phyloP scores from a whole-genome alignment of 2,329 filamentous ascomycete species.

The Talaromyces sp. region DNA sequence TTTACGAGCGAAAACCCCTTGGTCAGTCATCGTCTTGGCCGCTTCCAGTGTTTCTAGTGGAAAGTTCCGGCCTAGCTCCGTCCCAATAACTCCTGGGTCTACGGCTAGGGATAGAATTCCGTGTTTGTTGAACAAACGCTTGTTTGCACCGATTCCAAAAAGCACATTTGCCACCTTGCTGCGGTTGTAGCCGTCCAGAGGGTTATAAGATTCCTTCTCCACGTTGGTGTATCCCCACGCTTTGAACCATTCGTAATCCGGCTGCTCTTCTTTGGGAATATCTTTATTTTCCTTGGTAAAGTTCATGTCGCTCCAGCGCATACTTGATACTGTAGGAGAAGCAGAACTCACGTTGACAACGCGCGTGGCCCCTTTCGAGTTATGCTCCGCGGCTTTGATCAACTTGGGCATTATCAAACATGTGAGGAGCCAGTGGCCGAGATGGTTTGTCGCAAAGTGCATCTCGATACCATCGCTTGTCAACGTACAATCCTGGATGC shows the following conservation, averaged over 20 bases:
- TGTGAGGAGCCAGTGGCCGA: conserved; percentile 37
- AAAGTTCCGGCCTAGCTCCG: conserved; percentile 1
- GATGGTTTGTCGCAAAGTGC: conserved; percentile 35
- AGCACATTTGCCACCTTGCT: conserved; percentile 45
- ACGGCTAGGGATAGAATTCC: conserved; percentile 20
- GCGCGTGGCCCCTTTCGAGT: conserved; percentile 14
- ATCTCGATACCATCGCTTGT: conserved; percentile 34
- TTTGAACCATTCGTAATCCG: conserved; percentile 23
- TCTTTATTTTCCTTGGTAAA: conserved; percentile 19
- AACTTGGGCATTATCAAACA: conserved; percentile 13
- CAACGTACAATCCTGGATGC: conserved; percentile 18
- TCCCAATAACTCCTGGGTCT: conserved; percentile 21
- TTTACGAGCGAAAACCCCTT: conserved; percentile 20
- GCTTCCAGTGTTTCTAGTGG: neutral
- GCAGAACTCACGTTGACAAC: conserved; percentile 24
- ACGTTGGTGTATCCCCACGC: neutral
- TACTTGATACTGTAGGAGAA: conserved; percentile 21
- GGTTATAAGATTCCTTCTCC: conserved; percentile 7
- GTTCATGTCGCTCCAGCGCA: conserved; percentile 31
- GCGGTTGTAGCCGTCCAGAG: conserved; percentile 14
- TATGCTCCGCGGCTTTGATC: conserved; percentile 9
- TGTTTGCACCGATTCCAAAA: conserved; percentile 32
- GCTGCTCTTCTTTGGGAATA: conserved; percentile 14
- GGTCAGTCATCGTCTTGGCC: neutral
- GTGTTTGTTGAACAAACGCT: conserved; percentile 17